Evolutionary conservation across 2,329 filamentous ascomycete species (phyloP), one percentile per base, ranked within the genome.

Genomic region (Sporothrix globosa): DNA sequence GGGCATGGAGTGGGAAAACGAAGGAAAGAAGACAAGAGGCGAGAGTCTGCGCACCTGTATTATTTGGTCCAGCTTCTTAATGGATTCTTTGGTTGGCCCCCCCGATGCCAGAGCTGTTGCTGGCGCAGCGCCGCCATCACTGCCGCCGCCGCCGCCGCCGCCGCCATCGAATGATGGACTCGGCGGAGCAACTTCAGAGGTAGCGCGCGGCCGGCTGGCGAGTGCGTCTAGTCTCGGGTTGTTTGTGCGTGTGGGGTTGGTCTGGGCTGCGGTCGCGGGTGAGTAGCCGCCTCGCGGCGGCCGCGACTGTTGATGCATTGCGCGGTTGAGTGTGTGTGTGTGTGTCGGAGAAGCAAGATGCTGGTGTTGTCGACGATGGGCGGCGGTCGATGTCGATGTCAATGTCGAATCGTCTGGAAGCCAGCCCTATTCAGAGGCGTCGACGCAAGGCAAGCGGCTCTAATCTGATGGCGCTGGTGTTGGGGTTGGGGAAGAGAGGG

Each of bases 221-320:
- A 73, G 58, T 56, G 75, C 84, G 82, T 96, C 91, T 87, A n/a
- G n/a, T n/a, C 91, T 90, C 70, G 87, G 85, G 78, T 91, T 93
- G 81, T 92, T 92, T 44, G 88, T 87, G 79, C 92, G 87, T 73
- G 87, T 84, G 76, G 91, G 88, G 76, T 92, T 92, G 72, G 91
- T 90, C 78, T 90, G 87, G 68, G 90, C 87, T 65, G 90, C 90
- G 76, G 87, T 88, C 76, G 90, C 90, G 73, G 92, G 90, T 73
- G 92, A 93, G 73, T 90, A 86, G 46, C 67, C 70, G 68, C 88
- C 86, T 79, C 89, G 86, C 74, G 91, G 90, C 74, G 91, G 87
- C 76, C 94, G 90, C 76, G 92, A 90, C 82, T 94, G 92, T 82
- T 97, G 94, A 87, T 97, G 93, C 94, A 97, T 97, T 76, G 67